Conservation (phyloP, 139 green algal species). For the Volvox africanus region DNA sequence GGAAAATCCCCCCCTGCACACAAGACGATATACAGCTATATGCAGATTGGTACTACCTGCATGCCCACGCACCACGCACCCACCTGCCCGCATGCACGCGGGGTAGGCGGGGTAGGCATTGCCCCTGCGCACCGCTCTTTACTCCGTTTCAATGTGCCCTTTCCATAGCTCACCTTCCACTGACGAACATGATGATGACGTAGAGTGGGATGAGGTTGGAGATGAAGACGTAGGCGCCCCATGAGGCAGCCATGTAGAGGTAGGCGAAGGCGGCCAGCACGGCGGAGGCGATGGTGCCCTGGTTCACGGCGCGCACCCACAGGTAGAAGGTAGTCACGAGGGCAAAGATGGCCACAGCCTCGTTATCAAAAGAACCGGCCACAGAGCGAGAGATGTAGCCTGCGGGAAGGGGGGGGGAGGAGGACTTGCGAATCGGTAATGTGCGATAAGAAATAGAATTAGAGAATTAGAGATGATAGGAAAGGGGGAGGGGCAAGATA, state of each 20-base stretch:
- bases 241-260: conserved; percentile 79
- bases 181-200: conserved; percentile 70
- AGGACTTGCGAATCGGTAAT: too few relatives aligned
- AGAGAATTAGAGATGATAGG: too few relatives aligned
- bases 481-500: too few relatives aligned
- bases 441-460: too few relatives aligned
- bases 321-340: conserved; percentile 81
- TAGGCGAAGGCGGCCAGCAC: conserved; percentile 70
- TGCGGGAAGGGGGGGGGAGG: not conserved
- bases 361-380: conserved; percentile 80
- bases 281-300: conserved; percentile 59
- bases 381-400: conserved; percentile 82
- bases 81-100: not conserved
- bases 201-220: conserved; percentile 76
- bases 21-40: too few relatives aligned
- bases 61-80: not conserved
- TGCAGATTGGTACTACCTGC: too few relatives aligned
- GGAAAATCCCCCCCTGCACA: too few relatives aligned
- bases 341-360: conserved; percentile 78
- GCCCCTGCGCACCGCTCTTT: too few relatives aligned
- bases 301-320: conserved; percentile 63
- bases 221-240: conserved; percentile 62
- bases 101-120: not conserved
- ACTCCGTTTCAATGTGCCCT: not conserved
- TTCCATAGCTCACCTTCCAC: conserved; percentile 41